These are phyloP conservation scores for Podospora appendiculata DNA, from an alignment of 495 filamentous ascomycete species.

Conservation along the genomic window DNA sequence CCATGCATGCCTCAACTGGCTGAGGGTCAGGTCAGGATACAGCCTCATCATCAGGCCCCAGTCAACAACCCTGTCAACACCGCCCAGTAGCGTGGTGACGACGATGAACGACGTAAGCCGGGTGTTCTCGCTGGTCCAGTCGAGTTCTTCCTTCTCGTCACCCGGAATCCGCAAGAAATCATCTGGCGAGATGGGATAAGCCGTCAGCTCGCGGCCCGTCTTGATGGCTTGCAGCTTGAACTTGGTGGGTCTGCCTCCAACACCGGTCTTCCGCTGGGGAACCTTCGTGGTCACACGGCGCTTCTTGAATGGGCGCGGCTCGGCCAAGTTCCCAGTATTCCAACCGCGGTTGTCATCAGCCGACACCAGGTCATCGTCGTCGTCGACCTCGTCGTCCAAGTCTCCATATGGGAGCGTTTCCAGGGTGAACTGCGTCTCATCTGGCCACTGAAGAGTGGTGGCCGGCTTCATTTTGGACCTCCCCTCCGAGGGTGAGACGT, in stretches of 20 bases:
- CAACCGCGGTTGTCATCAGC: background rate
- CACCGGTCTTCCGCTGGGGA: constrained; percentile 5
- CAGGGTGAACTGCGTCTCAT: constrained; percentile 25
- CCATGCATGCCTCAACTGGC: constrained; percentile 56
- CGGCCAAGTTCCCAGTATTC: background rate
- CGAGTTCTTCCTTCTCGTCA: constrained; percentile 21
- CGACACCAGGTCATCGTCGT: background rate
- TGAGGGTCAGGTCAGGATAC: constrained; percentile 52
- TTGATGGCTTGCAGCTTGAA: constrained; percentile 26
- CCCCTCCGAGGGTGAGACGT: constrained; percentile 18
- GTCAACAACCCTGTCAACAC: constrained; percentile 58
- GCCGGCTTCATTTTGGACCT: constrained; percentile 14
- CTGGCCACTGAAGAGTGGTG: constrained; percentile 22
- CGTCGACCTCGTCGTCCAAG: constrained; percentile 16
- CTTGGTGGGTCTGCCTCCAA: constrained; percentile 15
- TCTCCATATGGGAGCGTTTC: constrained; percentile 37
- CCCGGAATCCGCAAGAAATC: constrained; percentile 27
- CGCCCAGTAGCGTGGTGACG: constrained; percentile 65
- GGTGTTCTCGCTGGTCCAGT: constrained; percentile 33
- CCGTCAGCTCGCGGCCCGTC: constrained; percentile 29
- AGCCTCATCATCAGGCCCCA: constrained; percentile 63
- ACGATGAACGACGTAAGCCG: constrained; percentile 66
- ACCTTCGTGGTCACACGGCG: constrained; percentile 6
- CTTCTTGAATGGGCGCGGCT: constrained; percentile 7
- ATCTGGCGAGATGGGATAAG: constrained; percentile 25